Evolutionary conservation across 108 stramenopile genomes (phyloP).

Genomic region (Fragilaria crotonensis): DNA sequence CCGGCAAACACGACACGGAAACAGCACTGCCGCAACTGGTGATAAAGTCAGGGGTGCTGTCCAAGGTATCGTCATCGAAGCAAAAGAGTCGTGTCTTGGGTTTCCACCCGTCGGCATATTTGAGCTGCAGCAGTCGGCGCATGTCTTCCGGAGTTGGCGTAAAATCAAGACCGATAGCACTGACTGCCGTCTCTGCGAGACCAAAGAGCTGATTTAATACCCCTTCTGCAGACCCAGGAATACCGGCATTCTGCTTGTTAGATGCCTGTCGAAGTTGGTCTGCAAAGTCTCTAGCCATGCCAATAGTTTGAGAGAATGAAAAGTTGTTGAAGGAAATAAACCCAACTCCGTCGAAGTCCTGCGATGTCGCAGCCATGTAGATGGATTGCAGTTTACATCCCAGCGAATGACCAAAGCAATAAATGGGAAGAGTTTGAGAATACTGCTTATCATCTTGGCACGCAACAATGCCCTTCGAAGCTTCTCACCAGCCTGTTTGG

Average conservation of each 20-base stretch:
- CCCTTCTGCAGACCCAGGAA: conserved; percentile 2
- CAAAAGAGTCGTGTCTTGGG: conserved; percentile 63
- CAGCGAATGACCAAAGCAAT: conserved; percentile 57
- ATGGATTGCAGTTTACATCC: conserved; percentile 68
- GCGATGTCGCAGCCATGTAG: conserved; percentile 57
- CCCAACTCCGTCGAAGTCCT: conserved; percentile 58
- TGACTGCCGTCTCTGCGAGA: conserved; percentile 61
- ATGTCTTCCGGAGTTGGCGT: conserved; percentile 51
- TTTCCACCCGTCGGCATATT: conserved; percentile 37
- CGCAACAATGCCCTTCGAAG: conserved; percentile 46
- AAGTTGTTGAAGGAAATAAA: conserved; percentile 75
- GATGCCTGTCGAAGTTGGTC: conserved; percentile 34
- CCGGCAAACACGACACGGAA: conserved; percentile 44
- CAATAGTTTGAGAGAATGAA: conserved; percentile 58
- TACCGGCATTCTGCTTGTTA: neutral
- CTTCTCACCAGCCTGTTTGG: conserved; percentile 46
- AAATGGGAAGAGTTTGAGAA: conserved; percentile 38
- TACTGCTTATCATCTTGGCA: conserved; percentile 57
- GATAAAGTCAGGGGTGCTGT: conserved; percentile 47
- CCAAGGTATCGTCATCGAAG: conserved; percentile 69
- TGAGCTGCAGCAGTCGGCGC: conserved; percentile 46
- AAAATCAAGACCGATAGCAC: conserved; percentile 70
- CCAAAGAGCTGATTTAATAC: conserved; percentile 49
- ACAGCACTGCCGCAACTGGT: conserved; percentile 16
- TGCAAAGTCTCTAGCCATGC: conserved; percentile 60